A percentile compares a stretch with the other conserved stretches of the same genome.
These are phyloP conservation scores for Marasmius sp. DNA, from an alignment of 1,284 basidiomycete genomes.

Conservation along the genomic window DNA sequence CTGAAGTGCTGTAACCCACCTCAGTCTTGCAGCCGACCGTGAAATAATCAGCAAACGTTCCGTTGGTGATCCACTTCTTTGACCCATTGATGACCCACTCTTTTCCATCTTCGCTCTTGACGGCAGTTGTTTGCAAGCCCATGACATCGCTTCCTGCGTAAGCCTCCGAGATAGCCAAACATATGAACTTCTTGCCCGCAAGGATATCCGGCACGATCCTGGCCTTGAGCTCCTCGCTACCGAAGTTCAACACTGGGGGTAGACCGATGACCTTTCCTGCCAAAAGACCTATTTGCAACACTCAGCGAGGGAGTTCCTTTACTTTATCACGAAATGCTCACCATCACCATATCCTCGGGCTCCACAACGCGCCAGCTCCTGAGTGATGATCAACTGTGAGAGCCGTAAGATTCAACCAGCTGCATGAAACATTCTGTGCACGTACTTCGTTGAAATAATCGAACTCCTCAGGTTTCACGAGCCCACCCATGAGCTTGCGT, in stretches of 20 bases:
- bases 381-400: slow-evolving; percentile 75
- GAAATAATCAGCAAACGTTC: slow-evolving; percentile 70
- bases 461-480: slow-evolving; percentile 86
- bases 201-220: slow-evolving; percentile 82
- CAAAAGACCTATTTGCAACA: slow-evolving; percentile 47
- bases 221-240: slow-evolving; percentile 73
- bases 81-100: slow-evolving; percentile 82
- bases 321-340: slow-evolving; percentile 2
- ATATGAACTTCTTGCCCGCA: slow-evolving; percentile 76
- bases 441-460: slow-evolving; percentile 82
- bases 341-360: slow-evolving; percentile 76
- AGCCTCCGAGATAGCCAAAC: slow-evolving; percentile 85
- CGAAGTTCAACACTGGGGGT: slow-evolving; percentile 85
- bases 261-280: slow-evolving; percentile 79
- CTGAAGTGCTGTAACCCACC: slow-evolving; percentile 26
- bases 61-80: slow-evolving; percentile 87
- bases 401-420: not conserved
- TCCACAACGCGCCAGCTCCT: slow-evolving; percentile 78
- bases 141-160: slow-evolving; percentile 92
- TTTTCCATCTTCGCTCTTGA: slow-evolving; percentile 81
- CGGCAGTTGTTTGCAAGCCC: slow-evolving; percentile 80
- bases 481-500: slow-evolving; percentile 75
- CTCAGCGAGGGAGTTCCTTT: not conserved
- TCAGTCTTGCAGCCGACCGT: slow-evolving; percentile 70
- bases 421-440: not conserved